Conservation (phyloP, 495 filamentous ascomycete genomes). For the Penicillium atrosanguineum region DNA sequence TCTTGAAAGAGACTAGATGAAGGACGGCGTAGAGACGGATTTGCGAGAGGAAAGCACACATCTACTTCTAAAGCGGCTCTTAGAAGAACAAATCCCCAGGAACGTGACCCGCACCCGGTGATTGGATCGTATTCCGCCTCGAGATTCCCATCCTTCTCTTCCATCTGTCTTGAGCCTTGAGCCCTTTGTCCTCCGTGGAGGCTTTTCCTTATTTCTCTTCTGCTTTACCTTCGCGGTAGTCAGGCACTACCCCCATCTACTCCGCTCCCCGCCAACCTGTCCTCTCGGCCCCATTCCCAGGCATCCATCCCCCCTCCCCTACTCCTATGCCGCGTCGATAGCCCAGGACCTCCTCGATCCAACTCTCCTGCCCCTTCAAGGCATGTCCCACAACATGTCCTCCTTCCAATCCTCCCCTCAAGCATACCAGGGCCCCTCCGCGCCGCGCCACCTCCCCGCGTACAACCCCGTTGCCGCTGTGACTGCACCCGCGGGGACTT, state of each 20-base stretch:
- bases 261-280: conserved; percentile 26
- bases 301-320: conserved; percentile 16
- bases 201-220: conserved; percentile 4
- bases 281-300: conserved; percentile 25
- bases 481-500: conserved; percentile 78
- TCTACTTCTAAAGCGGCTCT: not conserved
- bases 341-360: conserved; percentile 4
- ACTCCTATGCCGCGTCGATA: conserved; percentile 31
- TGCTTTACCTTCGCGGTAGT: conserved; percentile 14
- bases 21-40: not conserved
- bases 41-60: not conserved
- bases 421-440: conserved; percentile 32
- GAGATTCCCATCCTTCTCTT: conserved; percentile 12
- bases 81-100: conserved; percentile 5
- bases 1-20: not conserved
- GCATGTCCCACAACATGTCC: conserved; percentile 33
- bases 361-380: conserved; percentile 26
- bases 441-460: conserved; percentile 31
- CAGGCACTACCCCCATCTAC: conserved; percentile 19
- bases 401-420: conserved; percentile 27
- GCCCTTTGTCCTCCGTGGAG: not conserved
- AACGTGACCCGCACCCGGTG: conserved; percentile 30
- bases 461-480: conserved; percentile 40
- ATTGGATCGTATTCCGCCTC: conserved; percentile 26
- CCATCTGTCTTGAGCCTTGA: conserved; percentile 1